Conservation (phyloP, 2,329 filamentous ascomycete genomes). For the Pestalotiopsis sp. region DNA sequence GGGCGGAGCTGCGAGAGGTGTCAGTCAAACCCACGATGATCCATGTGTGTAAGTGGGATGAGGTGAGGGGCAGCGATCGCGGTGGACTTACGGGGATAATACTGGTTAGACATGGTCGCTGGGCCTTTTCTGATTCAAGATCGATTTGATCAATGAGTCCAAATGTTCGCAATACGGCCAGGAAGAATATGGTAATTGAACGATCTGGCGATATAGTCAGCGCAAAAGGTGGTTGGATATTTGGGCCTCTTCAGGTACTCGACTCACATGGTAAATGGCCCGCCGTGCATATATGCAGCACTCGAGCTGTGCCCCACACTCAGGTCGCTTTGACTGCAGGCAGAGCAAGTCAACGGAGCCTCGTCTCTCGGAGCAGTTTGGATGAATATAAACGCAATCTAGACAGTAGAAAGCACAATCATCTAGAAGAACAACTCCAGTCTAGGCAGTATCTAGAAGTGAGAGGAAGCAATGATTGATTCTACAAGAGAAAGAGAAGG, state of each 20-base stretch:
- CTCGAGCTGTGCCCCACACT: conserved; percentile 10
- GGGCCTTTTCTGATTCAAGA: neutral
- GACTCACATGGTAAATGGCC: neutral
- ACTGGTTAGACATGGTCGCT: conserved; percentile 44
- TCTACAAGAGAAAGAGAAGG: neutral
- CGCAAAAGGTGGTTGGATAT: neutral
- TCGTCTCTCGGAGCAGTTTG: neutral
- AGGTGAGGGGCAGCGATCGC: conserved; percentile 5
- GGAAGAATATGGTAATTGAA: neutral
- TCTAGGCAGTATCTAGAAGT: too few relatives aligned
- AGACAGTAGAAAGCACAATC: too few relatives aligned
- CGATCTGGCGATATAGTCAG: neutral
- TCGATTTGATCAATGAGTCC: neutral
- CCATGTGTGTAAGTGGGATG: neutral
- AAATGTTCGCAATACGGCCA: neutral
- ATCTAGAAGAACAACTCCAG: too few relatives aligned
- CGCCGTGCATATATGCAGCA: neutral
- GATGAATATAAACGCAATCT: neutral
- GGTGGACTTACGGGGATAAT: conserved; percentile 48
- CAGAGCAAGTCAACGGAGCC: neutral
- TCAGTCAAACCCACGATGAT: conserved; percentile 17
- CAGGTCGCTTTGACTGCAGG: neutral
- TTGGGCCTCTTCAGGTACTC: neutral
- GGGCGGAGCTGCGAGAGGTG: conserved; percentile 41
- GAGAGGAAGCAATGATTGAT: too few relatives aligned